Conservation (phyloP, 257 asterid species). For the Perilla frutescens region DNA sequence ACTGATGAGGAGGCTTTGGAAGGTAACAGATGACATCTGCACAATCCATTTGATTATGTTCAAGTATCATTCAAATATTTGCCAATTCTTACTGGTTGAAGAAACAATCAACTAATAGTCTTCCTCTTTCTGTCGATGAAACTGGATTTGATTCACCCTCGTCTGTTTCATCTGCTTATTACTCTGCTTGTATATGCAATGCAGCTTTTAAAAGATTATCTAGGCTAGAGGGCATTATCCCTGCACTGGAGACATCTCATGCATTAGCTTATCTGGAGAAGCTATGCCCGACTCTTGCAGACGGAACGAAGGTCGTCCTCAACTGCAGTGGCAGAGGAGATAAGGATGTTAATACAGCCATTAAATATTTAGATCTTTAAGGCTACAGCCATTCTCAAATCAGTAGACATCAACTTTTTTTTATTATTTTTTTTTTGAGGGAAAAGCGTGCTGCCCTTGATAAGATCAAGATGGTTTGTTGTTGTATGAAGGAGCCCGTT, state of each 20-base stretch:
- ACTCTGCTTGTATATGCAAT: conserved; percentile 44
- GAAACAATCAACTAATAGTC: too few relatives aligned
- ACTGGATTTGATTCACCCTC: too few relatives aligned
- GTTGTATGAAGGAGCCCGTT: conserved; percentile 16
- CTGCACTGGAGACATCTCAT: conserved; percentile 95
- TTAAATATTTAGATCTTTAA: conserved; percentile 62
- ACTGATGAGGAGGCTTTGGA: conserved; percentile 94
- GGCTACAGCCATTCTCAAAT: neutral
- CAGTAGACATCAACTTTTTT: neutral
- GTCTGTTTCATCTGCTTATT: conserved; percentile 7
- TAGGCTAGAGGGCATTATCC: conserved; percentile 86
- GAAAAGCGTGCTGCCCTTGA: neutral
- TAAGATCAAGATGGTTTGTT: neutral
- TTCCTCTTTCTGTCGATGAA: too few relatives aligned
- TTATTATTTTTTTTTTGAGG: too few relatives aligned
- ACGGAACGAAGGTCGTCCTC: conserved; percentile 79
- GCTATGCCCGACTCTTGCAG: conserved; percentile 75
- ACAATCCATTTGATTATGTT: conserved; percentile 11
- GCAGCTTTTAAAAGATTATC: conserved; percentile 92
- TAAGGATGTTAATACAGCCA: conserved; percentile 88
- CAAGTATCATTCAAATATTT: neutral
- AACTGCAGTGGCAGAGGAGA: conserved; percentile 99
- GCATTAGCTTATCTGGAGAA: conserved; percentile 88
- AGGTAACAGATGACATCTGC: conserved; percentile 49
- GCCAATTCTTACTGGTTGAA: conserved; percentile 4